Percentiles rank a stretch among this genome's conserved stretches.
Evolutionary conservation across 106 monocot genomes (phyloP).

Genomic region (Ottelia alismoides): DNA sequence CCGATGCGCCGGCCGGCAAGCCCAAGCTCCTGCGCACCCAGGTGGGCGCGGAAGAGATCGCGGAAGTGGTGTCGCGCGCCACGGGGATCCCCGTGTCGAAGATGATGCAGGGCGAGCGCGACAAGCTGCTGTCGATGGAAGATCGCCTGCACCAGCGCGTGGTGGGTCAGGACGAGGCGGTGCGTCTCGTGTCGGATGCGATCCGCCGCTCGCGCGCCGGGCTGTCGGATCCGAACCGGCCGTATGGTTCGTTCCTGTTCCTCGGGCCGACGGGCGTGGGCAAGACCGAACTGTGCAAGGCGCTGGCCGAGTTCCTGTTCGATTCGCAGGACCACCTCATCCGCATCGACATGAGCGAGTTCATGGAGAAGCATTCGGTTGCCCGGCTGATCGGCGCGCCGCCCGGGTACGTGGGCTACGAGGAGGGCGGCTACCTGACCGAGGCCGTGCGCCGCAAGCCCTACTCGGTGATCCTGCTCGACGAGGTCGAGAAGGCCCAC

Average conservation of each 20-base stretch:
- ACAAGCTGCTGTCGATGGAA: constrained; percentile 43
- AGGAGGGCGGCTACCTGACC: constrained; percentile 44
- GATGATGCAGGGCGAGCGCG: constrained; percentile 65
- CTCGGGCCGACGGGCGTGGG: too few species aligned
- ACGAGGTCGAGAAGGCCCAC: too few species aligned
- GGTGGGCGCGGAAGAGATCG: too few species aligned
- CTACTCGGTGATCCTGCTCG: constrained; percentile 31
- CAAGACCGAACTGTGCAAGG: constrained; percentile 79
- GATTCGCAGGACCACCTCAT: constrained; percentile 60
- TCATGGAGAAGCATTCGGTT: constrained; percentile 82
- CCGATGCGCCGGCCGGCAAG: too few species aligned
- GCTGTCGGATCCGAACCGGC: constrained; percentile 48
- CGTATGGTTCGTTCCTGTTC: background rate
- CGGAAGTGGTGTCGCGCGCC: constrained; percentile 74
- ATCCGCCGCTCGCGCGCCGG: constrained; percentile 63
- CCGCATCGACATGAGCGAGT: constrained; percentile 74
- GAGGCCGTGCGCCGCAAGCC: constrained; percentile 43
- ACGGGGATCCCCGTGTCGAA: constrained; percentile 72
- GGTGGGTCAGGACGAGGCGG: constrained; percentile 61
- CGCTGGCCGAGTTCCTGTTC: constrained; percentile 63
- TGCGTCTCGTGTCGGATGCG: constrained; percentile 57
- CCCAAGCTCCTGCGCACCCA: too few species aligned
- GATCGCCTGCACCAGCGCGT: constrained; percentile 67
- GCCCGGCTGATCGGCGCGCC: constrained; percentile 65
- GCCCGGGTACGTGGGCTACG: constrained; percentile 49